A percentile compares a stretch with the other conserved stretches of the same genome.
Conservation (phyloP, 2,329 filamentous ascomycete species). For the Bipolaris sorokiniana region DNA sequence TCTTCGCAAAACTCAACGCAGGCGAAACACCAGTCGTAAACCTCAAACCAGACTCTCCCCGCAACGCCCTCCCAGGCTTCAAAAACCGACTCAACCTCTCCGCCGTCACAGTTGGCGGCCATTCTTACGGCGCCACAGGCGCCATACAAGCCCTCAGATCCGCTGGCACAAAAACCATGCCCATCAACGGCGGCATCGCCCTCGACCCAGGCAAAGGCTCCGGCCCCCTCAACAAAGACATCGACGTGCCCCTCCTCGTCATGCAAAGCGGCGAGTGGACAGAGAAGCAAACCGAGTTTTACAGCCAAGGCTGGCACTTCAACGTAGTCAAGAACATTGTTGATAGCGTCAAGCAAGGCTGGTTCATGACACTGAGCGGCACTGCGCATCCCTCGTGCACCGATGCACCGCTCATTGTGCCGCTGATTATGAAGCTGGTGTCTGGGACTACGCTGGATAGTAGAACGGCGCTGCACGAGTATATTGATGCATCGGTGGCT, state of each 20-base stretch:
- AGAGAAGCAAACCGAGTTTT: conserved; percentile 62
- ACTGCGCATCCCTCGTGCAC: conserved; percentile 68
- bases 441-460: conserved; percentile 67
- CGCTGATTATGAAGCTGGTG: conserved; percentile 64
- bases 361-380: conserved; percentile 54
- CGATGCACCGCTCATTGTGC: conserved; percentile 69
- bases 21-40: conserved; percentile 46
- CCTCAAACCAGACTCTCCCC: conserved; percentile 57
- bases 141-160: conserved; percentile 65
- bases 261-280: conserved; percentile 72
- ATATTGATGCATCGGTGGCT: conserved; percentile 64
- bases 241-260: conserved; percentile 65
- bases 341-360: conserved; percentile 54
- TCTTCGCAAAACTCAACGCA: conserved; percentile 50
- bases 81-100: conserved; percentile 60
- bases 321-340: conserved; percentile 66
- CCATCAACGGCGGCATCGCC: conserved; percentile 64
- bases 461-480: conserved; percentile 63
- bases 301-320: conserved; percentile 66
- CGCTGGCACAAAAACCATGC: conserved; percentile 52
- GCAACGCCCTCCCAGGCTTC: conserved; percentile 57
- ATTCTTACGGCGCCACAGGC: conserved; percentile 70
- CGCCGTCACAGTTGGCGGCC: conserved; percentile 64
- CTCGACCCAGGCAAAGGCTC: conserved; percentile 71
- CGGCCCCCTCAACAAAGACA: conserved; percentile 65